A percentile compares a stretch with the other conserved stretches of the same genome.
These are phyloP conservation scores for Mucor sp. DNA, from an alignment of 371 early-diverging fungal species.

Conservation along the genomic window DNA sequence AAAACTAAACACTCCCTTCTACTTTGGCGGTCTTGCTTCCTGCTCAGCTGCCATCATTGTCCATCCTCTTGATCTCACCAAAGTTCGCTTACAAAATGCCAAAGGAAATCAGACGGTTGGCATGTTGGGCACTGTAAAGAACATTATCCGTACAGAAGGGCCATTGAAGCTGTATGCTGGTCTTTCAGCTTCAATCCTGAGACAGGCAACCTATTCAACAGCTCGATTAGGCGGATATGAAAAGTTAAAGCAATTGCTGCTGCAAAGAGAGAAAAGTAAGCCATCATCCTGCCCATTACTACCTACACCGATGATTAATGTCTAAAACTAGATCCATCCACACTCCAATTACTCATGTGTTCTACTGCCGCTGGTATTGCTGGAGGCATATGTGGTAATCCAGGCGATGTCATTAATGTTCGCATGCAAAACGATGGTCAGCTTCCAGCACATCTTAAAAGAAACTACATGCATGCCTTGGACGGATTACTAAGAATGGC, in stretches of 20 bases:
- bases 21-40: constrained; percentile 62
- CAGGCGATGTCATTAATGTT: constrained; percentile 75
- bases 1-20: constrained; percentile 42
- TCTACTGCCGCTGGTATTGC: constrained; percentile 63
- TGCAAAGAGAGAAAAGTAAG: constrained; percentile 31
- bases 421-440: constrained; percentile 75
- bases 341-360: constrained; percentile 53
- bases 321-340: constrained; percentile 26
- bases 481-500: constrained; percentile 64
- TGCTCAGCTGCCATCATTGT: constrained; percentile 63
- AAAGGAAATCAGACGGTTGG: constrained; percentile 29
- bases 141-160: constrained; percentile 40
- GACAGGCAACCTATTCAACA: constrained; percentile 75
- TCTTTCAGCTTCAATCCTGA: constrained; percentile 61
- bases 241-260: constrained; percentile 41
- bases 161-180: constrained; percentile 59
- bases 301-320: constrained; percentile 12
- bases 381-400: constrained; percentile 73
- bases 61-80: constrained; percentile 73
- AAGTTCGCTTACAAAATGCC: constrained; percentile 69
- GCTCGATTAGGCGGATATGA: constrained; percentile 73
- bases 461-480: constrained; percentile 68
- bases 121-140: constrained; percentile 45
- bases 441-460: constrained; percentile 54
- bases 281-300: not conserved